Evolutionary conservation across 1,139 yeast species (phyloP), one percentile per base, ranked within the genome.

Genomic region (Casaregolazyma suthepensis): DNA sequence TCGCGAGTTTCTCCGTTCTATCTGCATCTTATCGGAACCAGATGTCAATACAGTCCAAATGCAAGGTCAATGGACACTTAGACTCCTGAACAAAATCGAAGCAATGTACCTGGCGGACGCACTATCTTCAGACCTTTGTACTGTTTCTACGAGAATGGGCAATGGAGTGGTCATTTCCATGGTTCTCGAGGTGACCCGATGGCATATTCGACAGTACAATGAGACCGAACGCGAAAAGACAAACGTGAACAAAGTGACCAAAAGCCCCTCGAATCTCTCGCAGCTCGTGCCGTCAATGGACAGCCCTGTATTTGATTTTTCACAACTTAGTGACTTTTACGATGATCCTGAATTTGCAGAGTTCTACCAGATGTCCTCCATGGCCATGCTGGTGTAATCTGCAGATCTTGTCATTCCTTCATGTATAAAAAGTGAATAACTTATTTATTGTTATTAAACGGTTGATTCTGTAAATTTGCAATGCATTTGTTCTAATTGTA

Each of bases 151-250:
- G n/a, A 47, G 61, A 13, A 48, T 42, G 35, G 56, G 56, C 5
- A 51, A 58, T 7, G 45, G 57, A n/a, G 35, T 57, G 9, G 44
- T 52, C 17, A 43, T 56, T 4, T 54, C 57, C 35, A 48, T 52
- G 9, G 17, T 53, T n/a, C 49, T 29, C 38, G 56, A 53, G 23
- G 44, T 52, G 12, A 26, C 35, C 15, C 26, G 31, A 20, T 46
- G 51, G 53, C 51, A 35, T 15, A 5, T n/a, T 35, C 15, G 40
- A 17, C 40, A 35, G 13, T 35, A 35, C 5, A 35, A 35, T 6
- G 40, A 35, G 13, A 9, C 15, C 18, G 17, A 35, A 13, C 15
- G 17, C 18, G 40, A n/a, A 15, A 35, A 35, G 40, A 15, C 40
- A 35, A 35, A 15, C 40, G 5, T n/a, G 17, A 35, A 13, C 17